These are phyloP conservation scores for Jacaranda mimosifolia DNA, from an alignment of 257 asterid species.

Conservation along the genomic window DNA sequence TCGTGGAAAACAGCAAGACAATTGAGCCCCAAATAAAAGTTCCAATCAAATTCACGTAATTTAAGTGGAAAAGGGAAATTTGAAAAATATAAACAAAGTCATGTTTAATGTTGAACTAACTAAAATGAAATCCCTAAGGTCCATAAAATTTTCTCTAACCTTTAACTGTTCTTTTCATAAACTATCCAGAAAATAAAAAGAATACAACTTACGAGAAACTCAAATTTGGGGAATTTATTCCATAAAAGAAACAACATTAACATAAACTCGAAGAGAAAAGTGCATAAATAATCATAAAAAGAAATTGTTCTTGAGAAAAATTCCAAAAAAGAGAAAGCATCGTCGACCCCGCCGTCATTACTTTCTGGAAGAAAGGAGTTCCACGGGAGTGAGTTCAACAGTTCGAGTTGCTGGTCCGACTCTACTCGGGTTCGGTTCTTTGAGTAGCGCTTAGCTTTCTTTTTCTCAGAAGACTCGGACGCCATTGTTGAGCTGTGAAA, in stretches of 20 bases:
- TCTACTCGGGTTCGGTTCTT: slow-evolving; percentile 62
- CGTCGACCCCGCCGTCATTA: slow-evolving; percentile 45
- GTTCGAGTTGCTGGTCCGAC: slow-evolving; percentile 57
- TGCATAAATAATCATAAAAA: not conserved
- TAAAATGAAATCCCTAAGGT: slow-evolving; percentile 21
- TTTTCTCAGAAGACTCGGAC: slow-evolving; percentile 50
- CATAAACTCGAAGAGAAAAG: slow-evolving; percentile 5
- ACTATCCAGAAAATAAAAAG: not conserved
- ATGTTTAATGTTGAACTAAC: not conserved
- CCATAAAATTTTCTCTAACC: not conserved
- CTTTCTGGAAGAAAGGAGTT: slow-evolving; percentile 57
- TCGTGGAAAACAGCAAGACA: slow-evolving; percentile 22
- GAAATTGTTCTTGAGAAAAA: not conserved
- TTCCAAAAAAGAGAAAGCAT: slow-evolving; percentile 46
- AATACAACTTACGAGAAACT: slow-evolving; percentile 9
- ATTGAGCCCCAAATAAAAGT: not conserved
- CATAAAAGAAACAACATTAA: slow-evolving; percentile 2
- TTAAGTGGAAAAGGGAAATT: not conserved
- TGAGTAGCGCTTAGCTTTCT: slow-evolving; percentile 48
- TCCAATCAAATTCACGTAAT: slow-evolving; percentile 11
- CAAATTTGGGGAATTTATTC: not conserved
- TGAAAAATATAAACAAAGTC: not conserved
- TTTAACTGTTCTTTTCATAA: not conserved
- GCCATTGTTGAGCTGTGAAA: slow-evolving; percentile 51
- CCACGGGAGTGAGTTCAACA: slow-evolving; percentile 75